Conservation (phyloP, 768 basidiomycete genomes). For the Phallus indusiatus region DNA sequence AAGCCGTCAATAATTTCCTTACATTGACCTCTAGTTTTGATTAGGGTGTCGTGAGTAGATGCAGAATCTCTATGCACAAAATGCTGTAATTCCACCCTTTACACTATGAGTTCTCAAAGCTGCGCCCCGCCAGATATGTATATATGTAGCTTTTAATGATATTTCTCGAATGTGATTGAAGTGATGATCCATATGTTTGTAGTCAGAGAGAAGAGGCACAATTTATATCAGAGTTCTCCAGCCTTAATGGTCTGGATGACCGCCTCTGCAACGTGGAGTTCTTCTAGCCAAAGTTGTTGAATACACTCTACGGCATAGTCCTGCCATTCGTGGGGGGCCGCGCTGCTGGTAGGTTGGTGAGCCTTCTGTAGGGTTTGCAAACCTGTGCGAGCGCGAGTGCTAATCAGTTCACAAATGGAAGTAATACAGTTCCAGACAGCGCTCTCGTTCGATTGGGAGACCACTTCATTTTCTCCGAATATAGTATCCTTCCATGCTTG, state of each 20-base stretch:
- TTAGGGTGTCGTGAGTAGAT: neutral
- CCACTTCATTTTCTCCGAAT: slow-evolving; percentile 30
- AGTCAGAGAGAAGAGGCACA: neutral
- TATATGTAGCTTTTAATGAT: too few species aligned
- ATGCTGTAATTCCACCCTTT: neutral
- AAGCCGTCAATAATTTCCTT: neutral
- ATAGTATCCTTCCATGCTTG: slow-evolving; percentile 46
- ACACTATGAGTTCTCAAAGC: too few species aligned
- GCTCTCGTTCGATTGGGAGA: slow-evolving; percentile 43
- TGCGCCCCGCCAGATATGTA: too few species aligned
- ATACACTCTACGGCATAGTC: slow-evolving; percentile 32
- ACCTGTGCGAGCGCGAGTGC: slow-evolving; percentile 22
- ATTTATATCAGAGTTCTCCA: neutral
- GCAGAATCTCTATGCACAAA: neutral
- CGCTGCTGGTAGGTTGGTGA: neutral
- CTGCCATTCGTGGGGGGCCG: slow-evolving; percentile 19
- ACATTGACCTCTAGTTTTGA: neutral
- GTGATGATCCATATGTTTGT: neutral
- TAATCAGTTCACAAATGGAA: slow-evolving; percentile 30
- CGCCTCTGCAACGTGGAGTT: slow-evolving; percentile 38
- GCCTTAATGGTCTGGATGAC: slow-evolving; percentile 35
- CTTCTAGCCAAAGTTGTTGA: slow-evolving; percentile 52
- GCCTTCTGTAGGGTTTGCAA: slow-evolving; percentile 8
- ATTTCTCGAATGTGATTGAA: neutral
- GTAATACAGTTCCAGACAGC: slow-evolving; percentile 35